Conservation (phyloP, 345 rosid genomes). For the Nasturtium officinale region DNA sequence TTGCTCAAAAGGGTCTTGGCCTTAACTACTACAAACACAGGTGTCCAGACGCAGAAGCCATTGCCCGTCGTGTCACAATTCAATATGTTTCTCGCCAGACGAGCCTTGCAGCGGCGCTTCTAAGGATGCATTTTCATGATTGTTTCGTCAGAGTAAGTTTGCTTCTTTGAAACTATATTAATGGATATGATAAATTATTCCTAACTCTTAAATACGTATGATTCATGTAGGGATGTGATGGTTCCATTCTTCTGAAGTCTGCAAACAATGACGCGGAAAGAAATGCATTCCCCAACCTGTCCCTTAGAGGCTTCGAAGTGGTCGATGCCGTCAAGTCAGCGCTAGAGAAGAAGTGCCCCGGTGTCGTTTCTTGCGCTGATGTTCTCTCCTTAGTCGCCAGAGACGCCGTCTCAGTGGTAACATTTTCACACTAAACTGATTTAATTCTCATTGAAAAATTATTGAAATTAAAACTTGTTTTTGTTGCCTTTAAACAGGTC, state of each 20-base stretch:
- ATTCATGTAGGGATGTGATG: slow-evolving; percentile 58
- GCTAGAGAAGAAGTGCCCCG: slow-evolving; percentile 49
- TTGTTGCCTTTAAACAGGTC: slow-evolving; percentile 40
- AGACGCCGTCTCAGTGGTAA: slow-evolving; percentile 58
- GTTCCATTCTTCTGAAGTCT: slow-evolving; percentile 52
- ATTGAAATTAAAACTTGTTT: neutral
- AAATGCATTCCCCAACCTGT: slow-evolving; percentile 46
- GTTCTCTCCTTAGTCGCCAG: slow-evolving; percentile 61
- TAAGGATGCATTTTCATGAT: slow-evolving; percentile 63
- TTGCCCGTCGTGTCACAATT: slow-evolving; percentile 34
- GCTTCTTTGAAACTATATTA: neutral
- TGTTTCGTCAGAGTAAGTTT: slow-evolving; percentile 56
- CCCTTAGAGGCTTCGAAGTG: slow-evolving; percentile 55
- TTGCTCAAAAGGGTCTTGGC: slow-evolving; percentile 33
- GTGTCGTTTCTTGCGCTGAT: slow-evolving; percentile 69
- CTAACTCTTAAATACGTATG: neutral
- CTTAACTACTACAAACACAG: slow-evolving; percentile 44
- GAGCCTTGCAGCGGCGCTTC: slow-evolving; percentile 52
- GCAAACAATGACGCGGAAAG: slow-evolving; percentile 50
- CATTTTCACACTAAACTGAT: neutral
- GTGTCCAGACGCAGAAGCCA: slow-evolving; percentile 51
- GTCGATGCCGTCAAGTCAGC: slow-evolving; percentile 51
- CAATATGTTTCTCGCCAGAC: slow-evolving; percentile 45
- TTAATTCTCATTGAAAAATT: neutral
- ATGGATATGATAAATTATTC: neutral